Base-by-base conservation (phyloP, 2,329 filamentous ascomycete genomes). In the Tolypocladium tundrense region DNA sequence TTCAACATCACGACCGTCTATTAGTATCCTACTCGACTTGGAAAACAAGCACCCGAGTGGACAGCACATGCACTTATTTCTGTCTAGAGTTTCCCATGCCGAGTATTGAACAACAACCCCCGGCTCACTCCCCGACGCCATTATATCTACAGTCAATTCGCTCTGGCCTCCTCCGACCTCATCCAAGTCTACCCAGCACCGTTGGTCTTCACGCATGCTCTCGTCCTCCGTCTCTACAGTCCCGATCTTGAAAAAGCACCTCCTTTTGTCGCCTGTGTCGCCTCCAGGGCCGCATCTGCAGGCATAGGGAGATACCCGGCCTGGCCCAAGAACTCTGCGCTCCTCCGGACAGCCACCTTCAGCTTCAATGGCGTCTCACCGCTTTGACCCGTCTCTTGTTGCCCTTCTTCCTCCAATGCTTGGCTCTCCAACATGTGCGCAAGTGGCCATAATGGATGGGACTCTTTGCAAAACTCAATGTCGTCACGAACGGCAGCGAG, bases 361-460 rank as follows among this genome's bases (percentile, higher is more conserved):
- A 58, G 27, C 57, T 40, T 55, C 14, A 41, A 10, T 2, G 57
- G 54, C 37, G 45, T 52, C 39, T 53, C 57, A 7, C 45, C 43
- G n/a, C n/a, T 40, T 27, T 27, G 11, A 9, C 24, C 55, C 13
- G 16, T 31, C 35, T 37, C 37, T 13, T 40, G 21, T 21, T 39
- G 40, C 39, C 24, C 27, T n/a, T 16, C 50, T 7, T 57, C 50
- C 31, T 57, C 48, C 55, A 53, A 27, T 31, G 31, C 37, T 31
- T 57, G 48, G 48, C 40, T 56, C 16, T 60, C 53, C 24, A 60
- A 19, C 42, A 57, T 54, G 16, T 60, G 53, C 8, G 53, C 51
- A 50, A 60, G 37, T 3, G 57, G 45, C 53, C 59, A 56, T 19
- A 60, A 37, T 2, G 59, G 57, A 54, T 60, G 59, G n/a, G 57